Percentiles rank a stretch among this genome's conserved stretches.
phyloP scores from a whole-genome alignment of 345 rosid genomes.

The Turnera subulata region DNA sequence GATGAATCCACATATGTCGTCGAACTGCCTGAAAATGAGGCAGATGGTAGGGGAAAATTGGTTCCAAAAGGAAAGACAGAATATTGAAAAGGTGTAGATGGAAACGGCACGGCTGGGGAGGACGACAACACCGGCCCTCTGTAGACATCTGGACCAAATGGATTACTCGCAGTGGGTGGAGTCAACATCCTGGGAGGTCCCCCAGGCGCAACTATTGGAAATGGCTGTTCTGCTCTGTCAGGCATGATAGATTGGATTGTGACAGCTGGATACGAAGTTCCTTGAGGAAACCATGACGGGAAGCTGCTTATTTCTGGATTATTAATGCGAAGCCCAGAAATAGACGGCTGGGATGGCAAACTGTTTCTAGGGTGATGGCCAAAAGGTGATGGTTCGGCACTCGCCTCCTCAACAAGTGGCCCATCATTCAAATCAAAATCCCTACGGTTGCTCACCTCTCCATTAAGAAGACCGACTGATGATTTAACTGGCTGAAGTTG shows the following conservation, averaged over 20 bases:
- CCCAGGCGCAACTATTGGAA: constrained; percentile 47
- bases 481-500: constrained; percentile 31
- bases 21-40: constrained; percentile 62
- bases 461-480: constrained; percentile 28
- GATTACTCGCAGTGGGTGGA: constrained; percentile 44
- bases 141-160: constrained; percentile 55
- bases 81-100: constrained; percentile 64
- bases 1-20: constrained; percentile 65
- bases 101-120: constrained; percentile 70
- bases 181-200: constrained; percentile 68
- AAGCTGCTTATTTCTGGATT: constrained; percentile 47
- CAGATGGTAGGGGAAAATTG: constrained; percentile 55
- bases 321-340: constrained; percentile 48
- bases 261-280: constrained; percentile 50
- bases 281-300: constrained; percentile 66
- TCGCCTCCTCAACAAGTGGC: constrained; percentile 52
- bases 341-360: constrained; percentile 43
- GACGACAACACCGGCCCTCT: constrained; percentile 70
- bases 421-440: constrained; percentile 93
- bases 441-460: constrained; percentile 38
- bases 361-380: constrained; percentile 42
- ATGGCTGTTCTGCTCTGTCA: constrained; percentile 64
- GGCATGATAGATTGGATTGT: constrained; percentile 55
- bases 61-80: constrained; percentile 56
- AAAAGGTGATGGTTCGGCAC: constrained; percentile 44